Evolutionary conservation across 1,139 yeast genomes (phyloP).

Genomic region (Spencermartinsiella ligniputridi): DNA sequence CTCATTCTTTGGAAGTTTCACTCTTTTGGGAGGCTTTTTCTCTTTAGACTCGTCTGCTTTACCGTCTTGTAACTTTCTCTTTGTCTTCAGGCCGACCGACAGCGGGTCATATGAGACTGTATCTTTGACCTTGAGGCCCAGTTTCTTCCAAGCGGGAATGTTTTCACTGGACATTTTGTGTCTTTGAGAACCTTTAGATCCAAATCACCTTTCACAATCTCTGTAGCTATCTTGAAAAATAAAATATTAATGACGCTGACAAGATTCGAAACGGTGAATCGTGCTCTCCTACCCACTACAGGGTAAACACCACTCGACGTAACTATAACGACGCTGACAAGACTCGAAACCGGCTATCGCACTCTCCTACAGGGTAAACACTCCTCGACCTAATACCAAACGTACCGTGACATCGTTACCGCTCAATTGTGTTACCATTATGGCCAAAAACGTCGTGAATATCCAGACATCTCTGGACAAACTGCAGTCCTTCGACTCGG

Average conservation of each 20-base stretch:
- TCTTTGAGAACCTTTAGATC: too few species aligned
- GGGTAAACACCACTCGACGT: too few species aligned
- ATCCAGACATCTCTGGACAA: constrained; percentile 22
- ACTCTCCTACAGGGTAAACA: not conserved
- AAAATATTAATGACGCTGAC: not conserved
- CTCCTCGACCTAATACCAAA: not conserved
- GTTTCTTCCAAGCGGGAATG: constrained; percentile 88
- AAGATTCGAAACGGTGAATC: not conserved
- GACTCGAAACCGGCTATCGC: not conserved
- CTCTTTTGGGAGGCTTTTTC: constrained; percentile 69
- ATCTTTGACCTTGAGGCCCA: constrained; percentile 59
- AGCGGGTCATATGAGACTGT: constrained; percentile 36
- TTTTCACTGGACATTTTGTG: constrained; percentile 5
- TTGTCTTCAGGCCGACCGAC: constrained; percentile 12
- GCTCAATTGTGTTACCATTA: too few species aligned
- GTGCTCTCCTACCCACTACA: not conserved
- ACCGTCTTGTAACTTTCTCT: constrained; percentile 22
- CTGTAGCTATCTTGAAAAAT: not conserved
- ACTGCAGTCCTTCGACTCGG: constrained; percentile 56
- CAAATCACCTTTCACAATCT: not conserved
- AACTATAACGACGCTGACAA: not conserved
- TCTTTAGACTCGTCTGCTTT: constrained; percentile 34
- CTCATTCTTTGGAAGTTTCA: constrained; percentile 69
- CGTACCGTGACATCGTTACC: too few species aligned
- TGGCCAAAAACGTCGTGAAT: not conserved